These are phyloP conservation scores for Galerina marginata DNA, from an alignment of 768 basidiomycete species.

Conservation along the genomic window DNA sequence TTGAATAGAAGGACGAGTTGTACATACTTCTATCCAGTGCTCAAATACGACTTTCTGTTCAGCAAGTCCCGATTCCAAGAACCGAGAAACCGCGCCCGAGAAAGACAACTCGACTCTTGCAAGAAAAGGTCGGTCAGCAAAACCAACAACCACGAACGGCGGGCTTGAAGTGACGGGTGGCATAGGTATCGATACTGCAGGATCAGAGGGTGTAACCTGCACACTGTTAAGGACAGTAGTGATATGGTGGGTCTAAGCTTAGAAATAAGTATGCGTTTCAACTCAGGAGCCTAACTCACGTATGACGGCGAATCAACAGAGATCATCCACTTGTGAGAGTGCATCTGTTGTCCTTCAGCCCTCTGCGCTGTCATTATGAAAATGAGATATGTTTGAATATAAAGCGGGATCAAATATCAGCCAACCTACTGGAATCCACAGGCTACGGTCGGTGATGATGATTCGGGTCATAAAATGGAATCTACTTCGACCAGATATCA, in stretches of 20 bases:
- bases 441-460: constrained; percentile 51
- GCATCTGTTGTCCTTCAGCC: constrained; percentile 22
- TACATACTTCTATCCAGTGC: constrained; percentile 60
- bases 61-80: constrained; percentile 16
- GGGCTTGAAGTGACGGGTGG: constrained; percentile 34
- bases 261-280: constrained; percentile 10
- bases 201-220: constrained; percentile 37
- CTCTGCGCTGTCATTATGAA: constrained; percentile 33
- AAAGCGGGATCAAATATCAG: constrained; percentile 1
- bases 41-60: constrained; percentile 48
- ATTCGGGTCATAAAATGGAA: constrained; percentile 57
- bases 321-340: constrained; percentile 62
- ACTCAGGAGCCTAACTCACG: constrained; percentile 29
- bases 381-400: not conserved
- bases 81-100: constrained; percentile 32
- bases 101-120: constrained; percentile 54
- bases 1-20: not conserved
- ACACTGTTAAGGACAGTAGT: constrained; percentile 49
- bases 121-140: constrained; percentile 47
- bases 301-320: constrained; percentile 58
- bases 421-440: constrained; percentile 50
- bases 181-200: constrained; percentile 18
- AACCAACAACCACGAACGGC: constrained; percentile 52
- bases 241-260: constrained; percentile 44
- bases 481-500: constrained; percentile 38